Base-by-base conservation (phyloP, 2,329 filamentous ascomycete genomes). In the Blastomyces gilchristii region DNA sequence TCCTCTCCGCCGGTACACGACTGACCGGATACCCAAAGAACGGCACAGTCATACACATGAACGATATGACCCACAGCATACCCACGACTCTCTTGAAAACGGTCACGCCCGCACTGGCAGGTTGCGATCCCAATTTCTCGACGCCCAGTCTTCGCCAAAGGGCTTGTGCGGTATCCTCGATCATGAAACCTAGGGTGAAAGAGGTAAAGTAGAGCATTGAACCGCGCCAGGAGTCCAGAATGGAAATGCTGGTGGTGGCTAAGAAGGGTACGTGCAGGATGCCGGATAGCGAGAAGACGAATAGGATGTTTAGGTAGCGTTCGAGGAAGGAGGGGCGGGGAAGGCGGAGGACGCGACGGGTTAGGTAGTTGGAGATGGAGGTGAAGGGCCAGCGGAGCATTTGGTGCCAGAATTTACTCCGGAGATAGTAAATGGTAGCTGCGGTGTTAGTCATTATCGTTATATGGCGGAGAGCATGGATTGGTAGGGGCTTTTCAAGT, bases 341-440 rank as follows among this genome's bases (percentile, higher is more conserved):
- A 0, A 72, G 64, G 22, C 58, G 28, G 2, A 72, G 63, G 12
- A 71, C 37, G 31, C 65, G 71, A 3, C 60, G 65, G 50, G 68
- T 68, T 3, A 67, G 8, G 53, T 56, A n/a, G 53, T 31, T 56
- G 25, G 53, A 56, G 31, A 56, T 37, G 1, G 66, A 64, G 12
- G 65, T 67, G 47, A 71, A 66, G 3, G 67, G 67, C 50, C 68
- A 67, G 14, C 71, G 70, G 37, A 71, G 62, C 16, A 69, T 49
- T 52, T 73, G 71, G 56, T 73, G 71, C 71, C 71, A 72, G 60
- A 68, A 72, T 67, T 69, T 71, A 2, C 71, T 72, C 34, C 11
- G 34, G 12, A 9, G 34, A 37, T 8, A 8, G 43, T 12, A 34
- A 34, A 22, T 4, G 28, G 56, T 45, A 6, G 0, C 41, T 6